Evolutionary conservation across 139 green algal genomes (phyloP).

Genomic region (Chlorella ohadii): DNA sequence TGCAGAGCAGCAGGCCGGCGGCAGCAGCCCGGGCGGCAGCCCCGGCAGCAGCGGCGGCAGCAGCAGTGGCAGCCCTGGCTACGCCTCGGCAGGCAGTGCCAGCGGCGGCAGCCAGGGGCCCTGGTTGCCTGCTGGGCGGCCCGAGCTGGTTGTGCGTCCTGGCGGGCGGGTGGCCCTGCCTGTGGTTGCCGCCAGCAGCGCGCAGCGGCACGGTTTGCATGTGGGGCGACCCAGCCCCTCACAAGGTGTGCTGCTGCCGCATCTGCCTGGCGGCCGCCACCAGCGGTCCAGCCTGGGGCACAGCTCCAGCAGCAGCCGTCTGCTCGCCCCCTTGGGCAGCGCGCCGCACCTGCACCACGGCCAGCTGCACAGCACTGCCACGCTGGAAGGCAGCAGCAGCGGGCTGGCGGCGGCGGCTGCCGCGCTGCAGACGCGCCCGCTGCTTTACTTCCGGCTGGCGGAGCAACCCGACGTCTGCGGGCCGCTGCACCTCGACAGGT

Average conservation of each 20-base stretch:
- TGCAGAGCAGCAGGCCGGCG: background rate
- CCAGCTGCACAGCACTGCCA: no score
- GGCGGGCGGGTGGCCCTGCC: conserved; percentile 27
- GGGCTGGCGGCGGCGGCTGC: background rate
- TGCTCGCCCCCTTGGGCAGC: background rate
- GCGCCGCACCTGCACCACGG: no score
- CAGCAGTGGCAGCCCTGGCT: background rate
- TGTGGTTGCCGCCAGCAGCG: background rate
- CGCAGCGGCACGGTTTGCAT: background rate
- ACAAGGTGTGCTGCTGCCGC: background rate
- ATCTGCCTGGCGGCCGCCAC: background rate
- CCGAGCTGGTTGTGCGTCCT: conserved; percentile 20
- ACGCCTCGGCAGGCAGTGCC: background rate
- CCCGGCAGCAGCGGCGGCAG: background rate
- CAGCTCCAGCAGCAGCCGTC: background rate
- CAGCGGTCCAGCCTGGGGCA: background rate
- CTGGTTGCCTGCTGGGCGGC: conserved; percentile 15
- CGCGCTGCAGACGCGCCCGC: background rate
- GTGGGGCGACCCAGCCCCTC: background rate
- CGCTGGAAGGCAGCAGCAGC: no score
- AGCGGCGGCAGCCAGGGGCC: background rate
- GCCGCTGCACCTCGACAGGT: conserved; percentile 42
- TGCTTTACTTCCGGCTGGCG: conserved; percentile 52
- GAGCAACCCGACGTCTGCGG: conserved; percentile 43
- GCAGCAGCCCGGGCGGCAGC: background rate